A percentile compares a stretch with the other conserved stretches of the same genome.
Evolutionary conservation across 495 filamentous ascomycete genomes (phyloP).

Genomic region (Penicillium robsamsonii): DNA sequence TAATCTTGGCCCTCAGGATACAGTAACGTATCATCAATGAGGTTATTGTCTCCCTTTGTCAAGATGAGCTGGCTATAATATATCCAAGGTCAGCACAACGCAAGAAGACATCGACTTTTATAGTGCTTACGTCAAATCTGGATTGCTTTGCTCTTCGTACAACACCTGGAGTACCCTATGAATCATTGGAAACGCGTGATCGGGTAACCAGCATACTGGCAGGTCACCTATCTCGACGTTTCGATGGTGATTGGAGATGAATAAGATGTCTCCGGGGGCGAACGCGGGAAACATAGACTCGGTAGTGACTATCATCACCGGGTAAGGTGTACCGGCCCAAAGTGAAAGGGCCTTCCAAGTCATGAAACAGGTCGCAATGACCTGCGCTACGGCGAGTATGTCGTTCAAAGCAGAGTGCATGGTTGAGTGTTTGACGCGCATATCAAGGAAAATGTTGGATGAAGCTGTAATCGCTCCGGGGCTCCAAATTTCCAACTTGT

Average conservation of each 20-base stretch:
- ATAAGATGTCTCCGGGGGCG: neutral
- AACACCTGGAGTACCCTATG: slow-evolving; percentile 1
- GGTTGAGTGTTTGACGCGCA: neutral
- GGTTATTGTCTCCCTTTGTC: slow-evolving; percentile 3
- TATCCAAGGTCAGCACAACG: neutral
- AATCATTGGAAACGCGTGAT: neutral
- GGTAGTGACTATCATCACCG: slow-evolving; percentile 4
- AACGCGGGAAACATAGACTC: slow-evolving; percentile 6
- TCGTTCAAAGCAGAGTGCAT: neutral
- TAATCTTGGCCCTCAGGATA: neutral
- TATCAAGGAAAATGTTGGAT: neutral
- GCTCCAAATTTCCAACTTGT: neutral
- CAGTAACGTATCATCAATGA: neutral
- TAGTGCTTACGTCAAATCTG: neutral
- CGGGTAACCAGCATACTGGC: neutral
- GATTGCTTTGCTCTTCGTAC: neutral
- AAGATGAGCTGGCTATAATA: neutral
- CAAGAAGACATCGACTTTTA: neutral
- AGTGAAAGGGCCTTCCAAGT: slow-evolving; percentile 1
- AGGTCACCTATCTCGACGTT: neutral
- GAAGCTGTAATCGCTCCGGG: neutral
- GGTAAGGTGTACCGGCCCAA: neutral
- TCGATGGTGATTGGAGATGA: neutral
- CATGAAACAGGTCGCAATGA: neutral
- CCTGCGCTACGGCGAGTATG: neutral